A percentile compares a stretch with the other conserved stretches of the same genome.
Evolutionary conservation across 176 grass and related monocot species (phyloP).

Genomic region (Oryza meyeriana): DNA sequence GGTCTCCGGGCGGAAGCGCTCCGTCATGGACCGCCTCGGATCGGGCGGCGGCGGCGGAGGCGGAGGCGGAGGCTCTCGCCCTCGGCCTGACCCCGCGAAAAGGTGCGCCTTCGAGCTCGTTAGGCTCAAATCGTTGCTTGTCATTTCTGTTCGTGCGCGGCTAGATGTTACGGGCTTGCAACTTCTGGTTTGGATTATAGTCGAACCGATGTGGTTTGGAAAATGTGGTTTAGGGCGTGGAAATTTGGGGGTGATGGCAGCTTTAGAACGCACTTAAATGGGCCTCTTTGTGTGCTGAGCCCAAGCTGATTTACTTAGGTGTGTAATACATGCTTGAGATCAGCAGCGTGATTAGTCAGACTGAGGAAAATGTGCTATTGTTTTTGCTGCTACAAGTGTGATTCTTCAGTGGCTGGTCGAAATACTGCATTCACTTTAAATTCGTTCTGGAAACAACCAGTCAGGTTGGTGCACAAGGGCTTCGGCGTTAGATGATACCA

Average conservation of each 20-base stretch:
- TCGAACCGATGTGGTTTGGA: neutral
- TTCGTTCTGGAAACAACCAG: neutral
- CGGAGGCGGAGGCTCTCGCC: constrained; percentile 5
- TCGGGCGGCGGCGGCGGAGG: neutral
- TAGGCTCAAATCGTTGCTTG: neutral
- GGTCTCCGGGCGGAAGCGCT: constrained; percentile 45
- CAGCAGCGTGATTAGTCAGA: neutral
- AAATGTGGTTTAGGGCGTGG: neutral
- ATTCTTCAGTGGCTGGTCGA: neutral
- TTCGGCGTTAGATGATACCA: too few relatives aligned
- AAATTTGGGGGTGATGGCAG: neutral
- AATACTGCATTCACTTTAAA: neutral
- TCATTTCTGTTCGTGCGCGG: neutral
- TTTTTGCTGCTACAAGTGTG: neutral
- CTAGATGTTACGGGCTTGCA: neutral
- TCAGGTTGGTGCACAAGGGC: too few relatives aligned
- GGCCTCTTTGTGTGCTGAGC: neutral
- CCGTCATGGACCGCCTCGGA: constrained; percentile 60
- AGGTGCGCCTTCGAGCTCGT: constrained; percentile 37
- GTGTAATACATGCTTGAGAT: neutral
- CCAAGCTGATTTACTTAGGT: neutral
- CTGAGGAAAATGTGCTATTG: neutral
- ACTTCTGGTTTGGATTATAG: neutral
- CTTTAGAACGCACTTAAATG: neutral
- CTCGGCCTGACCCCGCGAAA: constrained; percentile 32